Evolutionary conservation across 192 early-diverging fungal genomes (phyloP).

Genomic region (Piromyces finnis): DNA sequence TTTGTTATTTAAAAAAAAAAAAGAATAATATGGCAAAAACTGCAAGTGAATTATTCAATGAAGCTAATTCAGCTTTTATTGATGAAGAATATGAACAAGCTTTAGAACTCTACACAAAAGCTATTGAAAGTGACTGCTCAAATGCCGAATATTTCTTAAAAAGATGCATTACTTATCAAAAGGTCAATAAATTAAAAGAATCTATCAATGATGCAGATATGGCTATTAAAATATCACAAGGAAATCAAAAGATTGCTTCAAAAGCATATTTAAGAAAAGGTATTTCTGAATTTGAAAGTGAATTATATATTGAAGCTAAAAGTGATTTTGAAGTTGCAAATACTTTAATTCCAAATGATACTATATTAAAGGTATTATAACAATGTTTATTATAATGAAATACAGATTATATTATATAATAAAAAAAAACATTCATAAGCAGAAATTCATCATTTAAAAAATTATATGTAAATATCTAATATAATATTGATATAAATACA

Average conservation of each 20-base stretch:
- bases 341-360: neutral
- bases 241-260: conserved; percentile 21
- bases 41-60: neutral
- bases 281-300: neutral
- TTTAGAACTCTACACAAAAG: conserved; percentile 43
- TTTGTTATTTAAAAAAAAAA: no score
- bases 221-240: conserved; percentile 31
- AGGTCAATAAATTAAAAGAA: conserved; percentile 33
- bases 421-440: no score
- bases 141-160: conserved; percentile 48
- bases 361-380: neutral
- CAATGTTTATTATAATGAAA: no score
- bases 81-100: conserved; percentile 62
- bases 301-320: neutral
- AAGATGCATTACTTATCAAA: conserved; percentile 40
- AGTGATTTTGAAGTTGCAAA: neutral
- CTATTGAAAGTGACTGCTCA: conserved; percentile 38
- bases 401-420: no score
- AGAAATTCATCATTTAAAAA: no score
- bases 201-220: conserved; percentile 47
- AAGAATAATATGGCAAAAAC: neutral
- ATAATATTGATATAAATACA: no score
- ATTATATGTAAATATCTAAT: no score
- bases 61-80: conserved; percentile 60
- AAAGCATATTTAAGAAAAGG: conserved; percentile 51